A percentile compares a stretch with the other conserved stretches of the same genome.
Conservation (phyloP, 2,329 filamentous ascomycete species). For the Pleurostoma richardsiae region DNA sequence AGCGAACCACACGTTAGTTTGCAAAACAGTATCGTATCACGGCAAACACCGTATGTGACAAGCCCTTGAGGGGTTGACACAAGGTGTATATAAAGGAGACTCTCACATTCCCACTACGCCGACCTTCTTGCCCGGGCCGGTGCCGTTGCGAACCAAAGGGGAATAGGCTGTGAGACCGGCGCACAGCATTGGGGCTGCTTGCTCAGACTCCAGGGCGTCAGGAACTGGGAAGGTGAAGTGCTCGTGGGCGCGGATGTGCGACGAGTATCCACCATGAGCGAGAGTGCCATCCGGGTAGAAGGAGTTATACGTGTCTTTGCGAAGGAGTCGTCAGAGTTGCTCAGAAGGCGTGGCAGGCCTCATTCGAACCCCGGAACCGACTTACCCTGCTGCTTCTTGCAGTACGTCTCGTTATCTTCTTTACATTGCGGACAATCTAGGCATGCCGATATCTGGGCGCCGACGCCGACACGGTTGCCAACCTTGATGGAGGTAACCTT, state of each 20-base stretch:
- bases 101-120: conserved; percentile 51
- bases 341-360: too few species aligned
- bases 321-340: too few species aligned
- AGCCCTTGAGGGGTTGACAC: too few species aligned
- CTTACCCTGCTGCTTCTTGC: conserved; percentile 19
- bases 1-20: not conserved
- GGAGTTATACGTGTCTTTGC: conserved; percentile 38
- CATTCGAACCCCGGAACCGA: too few species aligned
- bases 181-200: conserved; percentile 37
- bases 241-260: conserved; percentile 26
- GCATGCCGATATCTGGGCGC: conserved; percentile 53
- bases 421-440: conserved; percentile 33
- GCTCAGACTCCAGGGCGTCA: conserved; percentile 46
- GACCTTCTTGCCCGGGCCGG: conserved; percentile 57
- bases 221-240: conserved; percentile 42
- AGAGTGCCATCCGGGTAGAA: conserved; percentile 36
- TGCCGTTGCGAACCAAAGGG: conserved; percentile 54
- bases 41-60: too few species aligned
- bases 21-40: not conserved
- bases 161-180: conserved; percentile 59
- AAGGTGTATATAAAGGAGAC: too few species aligned
- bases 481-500: conserved; percentile 41
- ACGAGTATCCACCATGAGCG: conserved; percentile 53
- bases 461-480: conserved; percentile 55
- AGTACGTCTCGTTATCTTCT: conserved; percentile 35